Percentiles rank a stretch among this genome's conserved stretches.
These are phyloP conservation scores for Malbranchea zuffiana DNA, from an alignment of 2,329 filamentous ascomycete species.

Conservation along the genomic window DNA sequence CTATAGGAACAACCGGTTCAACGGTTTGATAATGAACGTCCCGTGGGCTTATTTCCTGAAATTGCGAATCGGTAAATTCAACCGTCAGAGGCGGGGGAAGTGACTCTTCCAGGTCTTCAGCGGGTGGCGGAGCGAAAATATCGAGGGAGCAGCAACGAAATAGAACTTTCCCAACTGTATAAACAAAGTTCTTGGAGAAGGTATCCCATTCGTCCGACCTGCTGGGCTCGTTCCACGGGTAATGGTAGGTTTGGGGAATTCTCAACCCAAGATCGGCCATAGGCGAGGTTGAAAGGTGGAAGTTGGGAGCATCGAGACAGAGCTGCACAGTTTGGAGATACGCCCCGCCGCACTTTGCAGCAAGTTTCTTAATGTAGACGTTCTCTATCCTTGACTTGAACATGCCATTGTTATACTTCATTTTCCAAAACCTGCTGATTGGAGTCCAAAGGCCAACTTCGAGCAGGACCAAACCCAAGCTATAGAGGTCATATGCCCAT, in stretches of 20 bases:
- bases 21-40: constrained; percentile 4
- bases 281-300: constrained; percentile 32
- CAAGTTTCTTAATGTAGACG: constrained; percentile 51
- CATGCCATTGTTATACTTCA: constrained; percentile 51
- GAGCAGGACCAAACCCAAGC: constrained; percentile 49
- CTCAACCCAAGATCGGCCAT: constrained; percentile 33
- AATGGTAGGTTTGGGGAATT: constrained; percentile 32
- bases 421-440: constrained; percentile 51
- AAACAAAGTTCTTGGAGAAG: constrained; percentile 37
- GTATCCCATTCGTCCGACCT: constrained; percentile 32
- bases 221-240: constrained; percentile 33
- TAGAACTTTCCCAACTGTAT: constrained; percentile 32
- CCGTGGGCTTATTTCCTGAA: constrained; percentile 14
- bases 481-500: constrained; percentile 48
- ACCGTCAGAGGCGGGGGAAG: constrained; percentile 32
- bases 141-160: constrained; percentile 35
- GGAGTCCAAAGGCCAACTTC: constrained; percentile 56
- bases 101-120: constrained; percentile 33
- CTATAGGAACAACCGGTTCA: constrained; percentile 12
- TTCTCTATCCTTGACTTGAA: constrained; percentile 55
- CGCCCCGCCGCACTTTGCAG: constrained; percentile 51
- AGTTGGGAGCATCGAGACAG: constrained; percentile 49
- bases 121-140: constrained; percentile 31
- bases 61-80: constrained; percentile 15
- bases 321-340: constrained; percentile 53